Conservation (phyloP, 2,329 filamentous ascomycete species). For the Fusarium sp. region DNA sequence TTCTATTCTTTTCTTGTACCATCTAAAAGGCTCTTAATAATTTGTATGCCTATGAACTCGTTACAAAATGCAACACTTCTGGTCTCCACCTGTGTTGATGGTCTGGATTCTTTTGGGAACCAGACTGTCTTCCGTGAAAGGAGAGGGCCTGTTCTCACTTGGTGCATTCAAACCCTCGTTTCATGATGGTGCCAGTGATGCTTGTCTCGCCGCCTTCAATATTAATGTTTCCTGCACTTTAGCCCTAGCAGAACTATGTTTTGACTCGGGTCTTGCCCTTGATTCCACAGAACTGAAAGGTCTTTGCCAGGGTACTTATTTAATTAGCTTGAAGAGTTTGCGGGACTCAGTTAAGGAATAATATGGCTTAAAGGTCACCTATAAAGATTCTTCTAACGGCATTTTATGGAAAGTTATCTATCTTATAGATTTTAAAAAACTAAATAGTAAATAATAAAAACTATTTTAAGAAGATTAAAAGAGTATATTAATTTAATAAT, state of each 20-base stretch:
- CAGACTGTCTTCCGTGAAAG: background rate
- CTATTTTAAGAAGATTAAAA: no score
- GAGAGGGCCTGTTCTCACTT: background rate
- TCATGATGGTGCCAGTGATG: background rate
- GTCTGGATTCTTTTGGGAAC: background rate
- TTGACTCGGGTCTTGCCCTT: background rate
- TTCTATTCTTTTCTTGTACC: background rate
- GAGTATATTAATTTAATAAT: no score
- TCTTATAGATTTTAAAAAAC: no score
- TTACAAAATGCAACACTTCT: background rate
- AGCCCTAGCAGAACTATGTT: background rate
- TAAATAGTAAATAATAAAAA: no score
- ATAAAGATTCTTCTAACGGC: background rate
- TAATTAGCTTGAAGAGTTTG: background rate
- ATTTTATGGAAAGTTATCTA: background rate
- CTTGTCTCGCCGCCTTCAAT: background rate
- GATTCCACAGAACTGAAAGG: background rate
- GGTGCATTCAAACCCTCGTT: background rate
- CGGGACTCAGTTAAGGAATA: background rate
- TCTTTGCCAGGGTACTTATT: background rate
- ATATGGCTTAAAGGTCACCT: background rate
- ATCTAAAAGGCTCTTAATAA: background rate
- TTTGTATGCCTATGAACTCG: background rate
- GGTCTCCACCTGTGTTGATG: fast-evolving
- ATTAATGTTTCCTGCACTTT: background rate